phyloP scores from a whole-genome alignment of 805 yeast genomes.

The Wickerhamomyces rabaulensis region DNA sequence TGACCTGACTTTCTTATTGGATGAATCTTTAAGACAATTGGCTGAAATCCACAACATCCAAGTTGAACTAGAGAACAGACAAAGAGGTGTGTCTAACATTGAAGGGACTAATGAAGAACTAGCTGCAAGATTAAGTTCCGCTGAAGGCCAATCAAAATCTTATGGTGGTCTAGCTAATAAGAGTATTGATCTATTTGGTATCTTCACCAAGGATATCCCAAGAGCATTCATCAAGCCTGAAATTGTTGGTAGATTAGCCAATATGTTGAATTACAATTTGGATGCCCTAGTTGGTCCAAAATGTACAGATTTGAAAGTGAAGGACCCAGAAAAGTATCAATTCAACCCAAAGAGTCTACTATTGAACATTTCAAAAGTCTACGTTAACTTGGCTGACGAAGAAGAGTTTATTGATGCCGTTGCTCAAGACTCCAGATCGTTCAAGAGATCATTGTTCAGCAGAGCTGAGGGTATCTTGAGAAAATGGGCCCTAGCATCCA shows the following conservation, averaged over 20 bases:
- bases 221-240: constrained; percentile 81
- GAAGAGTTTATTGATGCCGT: constrained; percentile 70
- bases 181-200: constrained; percentile 69
- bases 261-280: constrained; percentile 91
- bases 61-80: constrained; percentile 51
- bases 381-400: constrained; percentile 62
- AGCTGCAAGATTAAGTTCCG: constrained; percentile 45
- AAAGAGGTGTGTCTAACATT: constrained; percentile 21
- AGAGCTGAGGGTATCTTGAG: constrained; percentile 67
- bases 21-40: constrained; percentile 81
- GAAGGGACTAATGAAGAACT: constrained; percentile 63
- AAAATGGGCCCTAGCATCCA: constrained; percentile 48
- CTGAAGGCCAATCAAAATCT: constrained; percentile 76
- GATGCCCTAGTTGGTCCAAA: constrained; percentile 94
- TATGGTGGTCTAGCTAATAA: constrained; percentile 80
- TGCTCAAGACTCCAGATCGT: constrained; percentile 90
- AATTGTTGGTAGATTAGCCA: constrained; percentile 88
- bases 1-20: constrained; percentile 86
- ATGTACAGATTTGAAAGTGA: constrained; percentile 82
- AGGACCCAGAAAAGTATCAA: constrained; percentile 72
- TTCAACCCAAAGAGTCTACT: constrained; percentile 77
- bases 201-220: constrained; percentile 85
- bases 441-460: constrained; percentile 55
- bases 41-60: constrained; percentile 73
- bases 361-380: constrained; percentile 66